These are phyloP conservation scores for Acacia crassicarpa DNA, from an alignment of 306 rosid species.

Conservation along the genomic window DNA sequence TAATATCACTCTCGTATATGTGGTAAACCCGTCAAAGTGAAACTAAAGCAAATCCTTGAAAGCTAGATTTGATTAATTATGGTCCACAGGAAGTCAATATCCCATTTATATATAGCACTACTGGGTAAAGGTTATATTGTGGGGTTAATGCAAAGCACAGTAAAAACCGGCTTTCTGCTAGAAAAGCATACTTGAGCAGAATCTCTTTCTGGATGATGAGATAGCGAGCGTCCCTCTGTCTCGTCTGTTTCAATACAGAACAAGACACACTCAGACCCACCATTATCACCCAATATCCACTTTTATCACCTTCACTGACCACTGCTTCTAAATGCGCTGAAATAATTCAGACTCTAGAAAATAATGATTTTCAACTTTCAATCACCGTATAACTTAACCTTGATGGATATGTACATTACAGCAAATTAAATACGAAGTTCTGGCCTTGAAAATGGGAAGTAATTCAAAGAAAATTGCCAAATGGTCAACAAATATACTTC, in stretches of 20 bases:
- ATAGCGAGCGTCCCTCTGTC: not conserved
- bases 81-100: not conserved
- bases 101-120: not conserved
- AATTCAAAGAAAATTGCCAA: not conserved
- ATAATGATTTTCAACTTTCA: not conserved
- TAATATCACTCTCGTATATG: not conserved
- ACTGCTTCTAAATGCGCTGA: not conserved
- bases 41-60: not conserved
- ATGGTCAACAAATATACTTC: not conserved
- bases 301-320: not conserved
- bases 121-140: not conserved
- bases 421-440: not conserved
- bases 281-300: not conserved
- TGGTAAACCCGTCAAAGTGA: conserved; percentile 4
- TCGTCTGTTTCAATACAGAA: conserved; percentile 3
- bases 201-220: not conserved
- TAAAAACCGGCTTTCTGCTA: not conserved
- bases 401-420: not conserved
- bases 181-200: conserved; percentile 13
- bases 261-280: conserved; percentile 32
- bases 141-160: not conserved
- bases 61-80: not conserved
- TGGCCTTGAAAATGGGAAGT: not conserved
- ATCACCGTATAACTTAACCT: not conserved
- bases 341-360: not conserved